Evolutionary conservation across 176 grass and related monocot species (phyloP).

Genomic region (Raddia distichophylla): DNA sequence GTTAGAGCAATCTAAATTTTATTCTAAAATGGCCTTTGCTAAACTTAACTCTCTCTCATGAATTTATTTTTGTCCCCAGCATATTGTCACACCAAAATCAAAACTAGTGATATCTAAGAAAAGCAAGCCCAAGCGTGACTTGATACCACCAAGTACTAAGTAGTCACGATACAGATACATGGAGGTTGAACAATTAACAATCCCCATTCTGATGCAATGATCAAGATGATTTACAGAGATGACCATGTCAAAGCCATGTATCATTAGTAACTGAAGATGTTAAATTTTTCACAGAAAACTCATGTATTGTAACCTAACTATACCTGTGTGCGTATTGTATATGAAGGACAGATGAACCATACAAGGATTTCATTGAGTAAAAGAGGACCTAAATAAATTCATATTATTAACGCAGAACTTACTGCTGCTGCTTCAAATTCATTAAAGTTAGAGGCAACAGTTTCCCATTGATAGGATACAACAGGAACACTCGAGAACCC

Average conservation of each 20-base stretch:
- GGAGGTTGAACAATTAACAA: not conserved
- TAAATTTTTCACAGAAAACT: not conserved
- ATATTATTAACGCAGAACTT: conserved; percentile 51
- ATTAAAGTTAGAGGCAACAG: conserved; percentile 84
- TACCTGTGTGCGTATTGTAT: not conserved
- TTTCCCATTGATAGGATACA: conserved; percentile 81
- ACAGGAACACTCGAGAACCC: conserved; percentile 49
- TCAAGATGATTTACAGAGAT: conserved; percentile 34
- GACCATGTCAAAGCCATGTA: conserved; percentile 12
- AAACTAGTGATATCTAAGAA: conserved; percentile 23
- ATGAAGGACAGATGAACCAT: conserved; percentile 25
- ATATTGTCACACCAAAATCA: conserved; percentile 12
- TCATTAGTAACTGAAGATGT: not conserved
- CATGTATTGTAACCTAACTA: conserved; percentile 19
- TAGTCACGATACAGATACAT: conserved; percentile 9
- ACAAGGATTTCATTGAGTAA: conserved; percentile 25
- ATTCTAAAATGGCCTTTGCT: not conserved
- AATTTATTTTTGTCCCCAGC: conserved; percentile 20
- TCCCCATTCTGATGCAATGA: not conserved
- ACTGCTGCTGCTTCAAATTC: conserved; percentile 84
- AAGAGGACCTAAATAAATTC: not conserved
- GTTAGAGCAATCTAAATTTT: conserved; percentile 4
- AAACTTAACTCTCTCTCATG: not conserved
- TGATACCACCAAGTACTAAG: not conserved
- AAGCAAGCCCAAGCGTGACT: conserved; percentile 10